Percentiles rank a stretch among this genome's conserved stretches.
These are phyloP conservation scores for Yarrowia deformans DNA, from an alignment of 805 yeast genomes.

Conservation along the genomic window DNA sequence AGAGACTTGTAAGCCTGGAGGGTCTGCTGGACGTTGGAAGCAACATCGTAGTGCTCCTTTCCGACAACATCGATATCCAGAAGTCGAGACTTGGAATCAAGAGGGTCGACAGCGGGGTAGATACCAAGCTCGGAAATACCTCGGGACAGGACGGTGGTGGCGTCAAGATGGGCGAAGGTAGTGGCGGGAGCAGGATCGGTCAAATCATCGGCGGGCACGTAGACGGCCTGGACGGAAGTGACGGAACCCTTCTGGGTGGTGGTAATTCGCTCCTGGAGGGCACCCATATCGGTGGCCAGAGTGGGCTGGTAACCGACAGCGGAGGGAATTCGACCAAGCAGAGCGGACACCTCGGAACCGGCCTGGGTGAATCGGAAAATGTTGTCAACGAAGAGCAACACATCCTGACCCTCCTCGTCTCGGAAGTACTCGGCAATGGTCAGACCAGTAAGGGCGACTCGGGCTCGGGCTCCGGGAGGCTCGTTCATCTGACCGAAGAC, in stretches of 20 bases:
- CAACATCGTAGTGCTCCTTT: slow-evolving; percentile 97
- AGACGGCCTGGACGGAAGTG: slow-evolving; percentile 99
- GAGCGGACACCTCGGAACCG: slow-evolving; percentile 99
- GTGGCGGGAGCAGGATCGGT: slow-evolving; percentile 99
- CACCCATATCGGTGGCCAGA: slow-evolving; percentile 99
- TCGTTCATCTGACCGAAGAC: slow-evolving; percentile 99
- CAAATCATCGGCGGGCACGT: slow-evolving; percentile 99
- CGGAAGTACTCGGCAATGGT: slow-evolving; percentile 99
- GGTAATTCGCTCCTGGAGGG: slow-evolving; percentile 99
- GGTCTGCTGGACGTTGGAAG: slow-evolving; percentile 95
- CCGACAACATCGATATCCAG: slow-evolving; percentile 97
- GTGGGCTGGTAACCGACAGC: slow-evolving; percentile 99
- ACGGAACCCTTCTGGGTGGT: slow-evolving; percentile 99
- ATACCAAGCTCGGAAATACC: slow-evolving; percentile 99
- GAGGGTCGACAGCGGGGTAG: slow-evolving; percentile 99
- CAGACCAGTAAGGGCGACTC: slow-evolving; percentile 99
- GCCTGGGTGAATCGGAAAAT: slow-evolving; percentile 99
- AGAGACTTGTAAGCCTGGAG: slow-evolving; percentile 99
- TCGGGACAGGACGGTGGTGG: slow-evolving; percentile 99
- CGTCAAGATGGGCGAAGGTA: slow-evolving; percentile 99
- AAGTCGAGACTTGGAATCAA: slow-evolving; percentile 98
- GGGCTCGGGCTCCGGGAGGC: slow-evolving; percentile 99
- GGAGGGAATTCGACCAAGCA: slow-evolving; percentile 99
- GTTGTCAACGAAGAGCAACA: slow-evolving; percentile 98
- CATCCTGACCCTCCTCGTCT: slow-evolving; percentile 99